Conservation (phyloP, 2,329 filamentous ascomycete genomes). For the Cercospora nicotianae region DNA sequence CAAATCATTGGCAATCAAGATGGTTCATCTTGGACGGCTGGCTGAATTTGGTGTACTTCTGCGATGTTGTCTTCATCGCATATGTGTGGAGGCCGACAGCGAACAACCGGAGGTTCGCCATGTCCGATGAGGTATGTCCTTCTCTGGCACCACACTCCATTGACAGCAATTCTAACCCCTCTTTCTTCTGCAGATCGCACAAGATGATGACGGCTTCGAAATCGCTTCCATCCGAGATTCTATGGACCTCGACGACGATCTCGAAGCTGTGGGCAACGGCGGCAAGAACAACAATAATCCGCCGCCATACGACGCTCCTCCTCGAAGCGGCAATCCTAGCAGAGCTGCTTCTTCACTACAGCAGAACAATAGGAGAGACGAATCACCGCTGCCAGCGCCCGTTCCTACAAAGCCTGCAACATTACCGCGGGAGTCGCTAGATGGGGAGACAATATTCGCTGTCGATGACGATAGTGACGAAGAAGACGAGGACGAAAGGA, state of each 20-base stretch:
- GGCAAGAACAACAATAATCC: slow-evolving; percentile 32
- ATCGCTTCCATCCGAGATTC: slow-evolving; percentile 86
- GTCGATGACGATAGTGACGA: slow-evolving; percentile 76
- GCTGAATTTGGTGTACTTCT: slow-evolving; percentile 94
- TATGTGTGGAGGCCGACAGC: slow-evolving; percentile 96
- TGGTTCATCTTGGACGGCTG: slow-evolving; percentile 98
- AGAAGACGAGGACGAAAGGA: slow-evolving; percentile 42
- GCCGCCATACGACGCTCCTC: slow-evolving; percentile 43
- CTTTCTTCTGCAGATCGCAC: slow-evolving; percentile 64
- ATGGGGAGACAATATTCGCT: slow-evolving; percentile 94
- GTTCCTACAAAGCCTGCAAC: slow-evolving; percentile 50
- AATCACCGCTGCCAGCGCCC: slow-evolving; percentile 55
- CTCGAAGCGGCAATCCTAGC: slow-evolving; percentile 25
- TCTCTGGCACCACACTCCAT: slow-evolving; percentile 31
- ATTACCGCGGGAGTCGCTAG: slow-evolving; percentile 62
- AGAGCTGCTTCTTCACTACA: neutral
- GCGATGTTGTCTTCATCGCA: slow-evolving; percentile 87
- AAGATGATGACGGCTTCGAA: slow-evolving; percentile 98
- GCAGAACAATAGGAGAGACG: slow-evolving; percentile 35
- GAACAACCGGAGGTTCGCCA: slow-evolving; percentile 95
- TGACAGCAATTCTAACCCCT: slow-evolving; percentile 7
- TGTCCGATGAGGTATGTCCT: slow-evolving; percentile 80
- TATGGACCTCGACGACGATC: slow-evolving; percentile 59
- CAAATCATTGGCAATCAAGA: slow-evolving; percentile 92
- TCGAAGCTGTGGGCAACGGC: slow-evolving; percentile 40